phyloP scores from a whole-genome alignment of 495 filamentous ascomycete species.

The Lasiosphaeris hirsuta region DNA sequence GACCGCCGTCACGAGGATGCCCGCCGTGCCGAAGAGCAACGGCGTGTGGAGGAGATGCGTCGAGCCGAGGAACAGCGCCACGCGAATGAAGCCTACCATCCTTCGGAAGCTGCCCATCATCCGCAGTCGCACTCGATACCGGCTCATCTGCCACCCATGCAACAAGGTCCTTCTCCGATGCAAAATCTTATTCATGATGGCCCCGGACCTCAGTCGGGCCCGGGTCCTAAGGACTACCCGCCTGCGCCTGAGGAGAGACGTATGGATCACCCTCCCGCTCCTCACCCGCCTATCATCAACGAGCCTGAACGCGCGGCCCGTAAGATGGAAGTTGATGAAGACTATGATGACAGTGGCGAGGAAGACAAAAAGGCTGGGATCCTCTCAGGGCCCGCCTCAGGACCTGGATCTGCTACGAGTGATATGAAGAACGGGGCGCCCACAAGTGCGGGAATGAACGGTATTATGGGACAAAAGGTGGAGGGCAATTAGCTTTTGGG shows the following conservation, averaged over 20 bases:
- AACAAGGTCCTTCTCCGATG: constrained; percentile 57
- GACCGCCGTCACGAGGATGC: constrained; percentile 45
- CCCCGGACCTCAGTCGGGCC: constrained; percentile 46
- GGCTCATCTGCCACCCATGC: constrained; percentile 66
- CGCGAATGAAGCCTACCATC: constrained; percentile 74
- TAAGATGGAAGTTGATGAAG: constrained; percentile 96
- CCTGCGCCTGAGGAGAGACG: constrained; percentile 46
- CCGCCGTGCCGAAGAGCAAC: constrained; percentile 47
- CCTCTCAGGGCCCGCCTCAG: constrained; percentile 29
- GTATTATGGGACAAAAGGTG: constrained; percentile 44
- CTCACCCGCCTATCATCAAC: constrained; percentile 44
- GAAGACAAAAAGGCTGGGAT: constrained; percentile 65
- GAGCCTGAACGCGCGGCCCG: constrained; percentile 80
- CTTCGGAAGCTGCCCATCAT: constrained; percentile 88
- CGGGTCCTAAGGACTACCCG: constrained; percentile 59
- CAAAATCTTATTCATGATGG: constrained; percentile 54
- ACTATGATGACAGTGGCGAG: constrained; percentile 89
- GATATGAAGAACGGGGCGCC: constrained; percentile 48
- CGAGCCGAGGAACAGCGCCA: constrained; percentile 60
- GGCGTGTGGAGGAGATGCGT: constrained; percentile 47
- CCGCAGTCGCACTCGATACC: constrained; percentile 64
- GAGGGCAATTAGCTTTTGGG: constrained; percentile 26
- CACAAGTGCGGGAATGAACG: constrained; percentile 42
- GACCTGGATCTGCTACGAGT: constrained; percentile 26
- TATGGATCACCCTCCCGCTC: constrained; percentile 46